Base-by-base conservation (phyloP, 306 rosid species). In the Lithocarpus polystachyus region DNA sequence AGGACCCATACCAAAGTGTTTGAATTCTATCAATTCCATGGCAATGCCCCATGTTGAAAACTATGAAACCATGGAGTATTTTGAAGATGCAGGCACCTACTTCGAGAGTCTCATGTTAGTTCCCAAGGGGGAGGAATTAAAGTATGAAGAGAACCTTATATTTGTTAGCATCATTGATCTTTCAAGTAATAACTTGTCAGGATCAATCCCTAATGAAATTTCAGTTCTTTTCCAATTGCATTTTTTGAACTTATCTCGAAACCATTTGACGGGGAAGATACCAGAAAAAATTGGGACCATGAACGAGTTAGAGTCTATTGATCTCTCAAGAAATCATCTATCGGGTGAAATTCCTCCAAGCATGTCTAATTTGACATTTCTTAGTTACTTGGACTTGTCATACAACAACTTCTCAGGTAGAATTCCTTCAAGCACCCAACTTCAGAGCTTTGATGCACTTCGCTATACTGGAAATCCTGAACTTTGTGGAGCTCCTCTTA, bases 341-440 rank as follows among this genome's bases (percentile, higher is more conserved):
- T 64, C 24, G 0, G 87, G 89, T 26, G 6, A 77, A 74, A 86
- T 86, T 45, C 83, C 85, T n/a, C n/a, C 18, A 19, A 74, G 79
- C 70, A 73, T 83, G 76, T 40, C 75, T 11, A 14, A 12, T 11
- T 64, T 77, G 18, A 68, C 72, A 71, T 82, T 45, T 24, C 59
- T 83, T 35, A 71, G 13, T 14, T 40, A 18, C 12, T 60, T 86
- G 40, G 77, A 86, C 71, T 53, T 83, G 13, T 82, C 89, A 22
- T 71, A 77, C 81, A 86, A 86, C 48, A 35, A 74, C 65, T 77
- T 80, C 6, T 7, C 9, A 0, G 89, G 89, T 15, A 18, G 71
- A 82, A 82, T 87, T 18, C 85, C 90, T 64, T 0, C 75, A 3
- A 79, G 87, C 13, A 55, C 89, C 35, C 89, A 80, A 67, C 28